Conservation (phyloP, 75 land plant genomes). For the Picea glauca region DNA sequence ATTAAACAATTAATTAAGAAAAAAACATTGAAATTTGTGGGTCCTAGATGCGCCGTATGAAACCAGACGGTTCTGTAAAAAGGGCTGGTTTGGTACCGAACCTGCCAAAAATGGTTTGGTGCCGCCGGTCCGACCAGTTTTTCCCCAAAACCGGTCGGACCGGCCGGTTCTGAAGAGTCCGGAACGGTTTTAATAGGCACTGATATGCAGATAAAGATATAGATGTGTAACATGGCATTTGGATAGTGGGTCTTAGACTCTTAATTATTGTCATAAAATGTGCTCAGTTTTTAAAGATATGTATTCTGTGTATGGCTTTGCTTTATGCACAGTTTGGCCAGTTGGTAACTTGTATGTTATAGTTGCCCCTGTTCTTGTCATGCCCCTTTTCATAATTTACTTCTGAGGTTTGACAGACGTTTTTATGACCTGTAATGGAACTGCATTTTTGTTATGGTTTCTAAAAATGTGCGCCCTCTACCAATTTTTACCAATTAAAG, state of each 20-base stretch:
- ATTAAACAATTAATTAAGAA: too few species aligned
- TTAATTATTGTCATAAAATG: not conserved
- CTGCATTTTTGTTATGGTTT: not conserved
- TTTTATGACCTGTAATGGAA: not conserved
- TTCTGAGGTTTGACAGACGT: not conserved
- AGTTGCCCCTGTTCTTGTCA: not conserved
- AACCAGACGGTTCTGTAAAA: too few species aligned
- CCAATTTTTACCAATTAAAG: not conserved
- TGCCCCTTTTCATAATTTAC: not conserved
- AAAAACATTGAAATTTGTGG: too few species aligned
- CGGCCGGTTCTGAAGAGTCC: too few species aligned
- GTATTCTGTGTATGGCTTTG: not conserved
- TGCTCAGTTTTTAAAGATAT: not conserved
- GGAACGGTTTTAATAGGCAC: too few species aligned
- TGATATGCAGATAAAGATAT: slow-evolving; percentile 2
- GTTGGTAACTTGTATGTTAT: not conserved
- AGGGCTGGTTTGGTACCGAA: too few species aligned
- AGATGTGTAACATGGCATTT: slow-evolving; percentile 8
- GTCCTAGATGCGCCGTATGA: too few species aligned
- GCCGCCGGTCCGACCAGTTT: too few species aligned
- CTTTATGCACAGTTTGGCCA: not conserved
- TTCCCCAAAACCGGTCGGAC: too few species aligned
- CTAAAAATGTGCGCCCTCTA: not conserved
- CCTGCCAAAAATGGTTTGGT: too few species aligned
- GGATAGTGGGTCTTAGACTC: slow-evolving; percentile 18